These are phyloP conservation scores for Hamamelis virginiana DNA, from an alignment of 164 flowering plant species.

Conservation along the genomic window DNA sequence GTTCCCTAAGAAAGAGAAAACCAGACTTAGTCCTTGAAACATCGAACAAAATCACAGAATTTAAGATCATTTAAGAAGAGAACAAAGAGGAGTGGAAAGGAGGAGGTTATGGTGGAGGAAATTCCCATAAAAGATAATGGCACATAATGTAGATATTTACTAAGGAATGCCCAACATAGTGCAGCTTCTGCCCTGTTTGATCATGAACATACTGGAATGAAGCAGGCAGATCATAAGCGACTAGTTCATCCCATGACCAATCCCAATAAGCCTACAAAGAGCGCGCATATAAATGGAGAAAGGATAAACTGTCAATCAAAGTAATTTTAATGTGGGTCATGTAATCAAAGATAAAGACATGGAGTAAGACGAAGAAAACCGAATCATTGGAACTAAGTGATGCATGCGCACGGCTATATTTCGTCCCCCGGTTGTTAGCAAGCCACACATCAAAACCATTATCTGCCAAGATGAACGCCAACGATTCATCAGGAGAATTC, in stretches of 20 bases:
- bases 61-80: too few relatives aligned
- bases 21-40: background rate
- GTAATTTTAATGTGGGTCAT: background rate
- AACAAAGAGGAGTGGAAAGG: too few relatives aligned
- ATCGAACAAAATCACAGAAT: too few relatives aligned
- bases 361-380: conserved; percentile 29
- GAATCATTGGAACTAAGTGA: conserved; percentile 44
- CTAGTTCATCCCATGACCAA: conserved; percentile 95
- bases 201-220: conserved; percentile 44
- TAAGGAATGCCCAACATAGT: conserved; percentile 85
- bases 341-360: too few relatives aligned
- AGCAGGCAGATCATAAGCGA: conserved; percentile 68
- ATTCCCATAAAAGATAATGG: too few relatives aligned
- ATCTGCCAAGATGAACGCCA: conserved; percentile 73
- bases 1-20: conserved; percentile 48
- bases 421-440: conserved; percentile 71
- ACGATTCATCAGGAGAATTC: conserved; percentile 49
- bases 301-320: background rate
- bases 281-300: too few relatives aligned
- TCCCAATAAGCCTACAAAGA: conserved; percentile 67
- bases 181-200: conserved; percentile 62
- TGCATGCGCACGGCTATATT: conserved; percentile 56
- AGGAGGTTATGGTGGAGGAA: too few relatives aligned
- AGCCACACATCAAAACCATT: conserved; percentile 81
- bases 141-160: conserved; percentile 28